A percentile compares a stretch with the other conserved stretches of the same genome.
Conservation (phyloP, 176 grass and related monocot species). For the Aegilops umbellulata region DNA sequence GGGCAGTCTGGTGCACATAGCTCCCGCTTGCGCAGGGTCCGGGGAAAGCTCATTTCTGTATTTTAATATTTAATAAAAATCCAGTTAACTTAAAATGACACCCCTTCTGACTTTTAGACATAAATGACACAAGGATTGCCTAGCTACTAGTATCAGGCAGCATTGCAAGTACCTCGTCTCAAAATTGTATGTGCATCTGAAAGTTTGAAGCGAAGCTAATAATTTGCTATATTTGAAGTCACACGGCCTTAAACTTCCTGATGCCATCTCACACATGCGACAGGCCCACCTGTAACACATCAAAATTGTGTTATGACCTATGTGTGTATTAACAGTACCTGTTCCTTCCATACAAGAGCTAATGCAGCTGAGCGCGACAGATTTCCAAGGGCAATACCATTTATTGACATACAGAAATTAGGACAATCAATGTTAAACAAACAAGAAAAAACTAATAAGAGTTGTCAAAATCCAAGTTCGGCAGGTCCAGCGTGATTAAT, state of each 20-base stretch:
- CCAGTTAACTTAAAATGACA: slow-evolving; percentile 4
- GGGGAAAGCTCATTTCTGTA: neutral
- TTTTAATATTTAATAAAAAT: neutral
- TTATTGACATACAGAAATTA: slow-evolving; percentile 14
- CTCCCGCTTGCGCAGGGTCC: no score
- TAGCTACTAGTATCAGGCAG: neutral
- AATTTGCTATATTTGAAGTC: slow-evolving; percentile 82
- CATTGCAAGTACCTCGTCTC: slow-evolving; percentile 57
- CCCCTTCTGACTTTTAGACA: neutral
- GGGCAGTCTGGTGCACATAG: no score
- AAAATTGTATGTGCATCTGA: slow-evolving; percentile 94
- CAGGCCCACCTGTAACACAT: slow-evolving; percentile 57
- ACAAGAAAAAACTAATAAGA: neutral
- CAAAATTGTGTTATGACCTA: neutral
- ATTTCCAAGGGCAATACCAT: slow-evolving; percentile 10
- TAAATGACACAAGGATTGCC: neutral
- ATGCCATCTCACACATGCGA: slow-evolving; percentile 64
- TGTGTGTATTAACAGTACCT: neutral
- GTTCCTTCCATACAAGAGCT: no score
- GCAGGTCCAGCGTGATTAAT: neutral
- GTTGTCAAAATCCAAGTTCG: neutral
- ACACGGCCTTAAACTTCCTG: slow-evolving; percentile 67
- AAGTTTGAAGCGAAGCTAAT: slow-evolving; percentile 80
- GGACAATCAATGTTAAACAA: neutral
- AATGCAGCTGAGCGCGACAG: neutral